Conservation (phyloP, 2,329 filamentous ascomycete genomes). For the Tolypocladium album region DNA sequence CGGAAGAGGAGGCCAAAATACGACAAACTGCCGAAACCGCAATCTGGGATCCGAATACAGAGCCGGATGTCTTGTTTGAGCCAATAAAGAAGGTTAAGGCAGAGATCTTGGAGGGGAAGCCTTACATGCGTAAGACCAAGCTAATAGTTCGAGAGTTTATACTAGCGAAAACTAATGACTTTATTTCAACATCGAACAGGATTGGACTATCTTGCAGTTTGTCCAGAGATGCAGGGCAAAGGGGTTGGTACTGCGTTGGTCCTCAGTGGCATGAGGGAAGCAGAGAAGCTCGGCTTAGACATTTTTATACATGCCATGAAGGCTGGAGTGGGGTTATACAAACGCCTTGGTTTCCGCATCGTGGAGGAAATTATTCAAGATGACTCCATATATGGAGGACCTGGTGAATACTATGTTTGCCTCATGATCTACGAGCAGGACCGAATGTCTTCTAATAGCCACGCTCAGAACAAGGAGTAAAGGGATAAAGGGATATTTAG, state of each 20-base stretch:
- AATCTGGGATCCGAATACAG: not conserved
- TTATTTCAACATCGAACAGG: not conserved
- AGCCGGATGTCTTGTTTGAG: not conserved
- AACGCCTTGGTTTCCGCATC: not conserved
- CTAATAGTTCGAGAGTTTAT: no score
- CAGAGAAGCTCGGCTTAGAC: not conserved
- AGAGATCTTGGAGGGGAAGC: not conserved
- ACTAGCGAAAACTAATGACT: no score
- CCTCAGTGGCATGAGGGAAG: not conserved
- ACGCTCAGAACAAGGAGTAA: no score
- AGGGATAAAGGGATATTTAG: no score
- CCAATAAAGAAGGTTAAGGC: not conserved
- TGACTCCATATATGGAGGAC: not conserved
- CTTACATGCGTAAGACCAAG: not conserved
- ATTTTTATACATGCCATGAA: not conserved
- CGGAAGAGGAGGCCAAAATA: not conserved
- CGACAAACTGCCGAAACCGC: not conserved
- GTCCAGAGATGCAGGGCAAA: not conserved
- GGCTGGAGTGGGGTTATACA: not conserved
- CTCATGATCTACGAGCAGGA: not conserved
- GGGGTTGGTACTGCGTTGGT: not conserved
- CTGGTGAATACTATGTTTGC: not conserved
- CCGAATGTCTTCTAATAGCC: no score
- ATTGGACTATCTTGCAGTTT: not conserved
- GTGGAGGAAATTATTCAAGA: not conserved